These are phyloP conservation scores for Arthrobotrys entomopaga DNA, from an alignment of 2,329 filamentous ascomycete genomes.

Conservation along the genomic window DNA sequence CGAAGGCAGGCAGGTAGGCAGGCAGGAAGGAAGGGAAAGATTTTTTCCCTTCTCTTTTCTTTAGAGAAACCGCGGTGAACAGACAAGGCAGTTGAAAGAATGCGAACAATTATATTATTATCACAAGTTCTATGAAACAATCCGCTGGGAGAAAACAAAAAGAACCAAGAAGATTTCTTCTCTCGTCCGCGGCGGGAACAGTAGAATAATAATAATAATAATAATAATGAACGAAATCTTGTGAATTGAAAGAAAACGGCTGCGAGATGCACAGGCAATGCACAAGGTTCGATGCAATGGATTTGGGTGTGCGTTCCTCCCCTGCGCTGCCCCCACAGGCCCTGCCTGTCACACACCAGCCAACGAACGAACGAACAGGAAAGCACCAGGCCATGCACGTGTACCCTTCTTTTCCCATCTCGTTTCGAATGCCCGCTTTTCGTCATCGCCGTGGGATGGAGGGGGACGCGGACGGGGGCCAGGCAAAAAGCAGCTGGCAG, in stretches of 20 bases:
- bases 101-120: not conserved
- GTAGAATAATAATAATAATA: too few species aligned
- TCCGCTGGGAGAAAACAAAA: not conserved
- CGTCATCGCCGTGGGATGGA: too few species aligned
- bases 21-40: slow-evolving; percentile 4
- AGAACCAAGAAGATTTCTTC: not conserved
- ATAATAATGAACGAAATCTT: not conserved
- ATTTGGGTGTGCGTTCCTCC: too few species aligned
- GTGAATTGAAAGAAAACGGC: slow-evolving; percentile 4
- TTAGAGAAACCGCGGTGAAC: not conserved
- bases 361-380: not conserved
- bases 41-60: slow-evolving; percentile 10
- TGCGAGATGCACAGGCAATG: slow-evolving; percentile 5
- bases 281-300: slow-evolving; percentile 4
- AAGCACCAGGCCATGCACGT: slow-evolving; percentile 1
- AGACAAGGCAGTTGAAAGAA: slow-evolving; percentile 27
- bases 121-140: not conserved
- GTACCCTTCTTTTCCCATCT: not conserved
- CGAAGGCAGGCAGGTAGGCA: not conserved
- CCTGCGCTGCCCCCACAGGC: too few species aligned
- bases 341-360: too few species aligned
- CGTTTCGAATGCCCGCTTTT: too few species aligned
- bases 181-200: too few species aligned
- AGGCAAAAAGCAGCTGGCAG: too few species aligned
- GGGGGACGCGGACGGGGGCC: too few species aligned